Evolutionary conservation across 2,329 filamentous ascomycete species (phyloP).

Genomic region (Exophiala sp.): DNA sequence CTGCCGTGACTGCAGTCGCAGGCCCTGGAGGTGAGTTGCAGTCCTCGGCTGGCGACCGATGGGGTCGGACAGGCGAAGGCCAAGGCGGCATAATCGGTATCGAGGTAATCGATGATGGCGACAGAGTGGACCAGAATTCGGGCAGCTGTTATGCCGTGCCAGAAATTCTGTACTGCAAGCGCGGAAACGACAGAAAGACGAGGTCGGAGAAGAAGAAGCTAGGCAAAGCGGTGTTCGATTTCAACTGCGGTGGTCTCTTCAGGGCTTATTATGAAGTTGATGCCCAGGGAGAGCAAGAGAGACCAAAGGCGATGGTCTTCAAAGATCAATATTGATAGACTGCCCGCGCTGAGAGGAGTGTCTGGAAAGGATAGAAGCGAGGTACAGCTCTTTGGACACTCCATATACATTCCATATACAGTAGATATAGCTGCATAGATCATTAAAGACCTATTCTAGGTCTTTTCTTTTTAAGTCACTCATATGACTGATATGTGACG

Average conservation of each 20-base stretch:
- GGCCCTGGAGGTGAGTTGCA: conserved; percentile 69
- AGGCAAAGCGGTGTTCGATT: conserved; percentile 63
- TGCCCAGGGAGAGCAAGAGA: conserved; percentile 29
- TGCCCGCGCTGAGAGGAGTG: neutral
- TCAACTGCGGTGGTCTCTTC: conserved; percentile 85
- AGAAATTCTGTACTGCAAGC: neutral
- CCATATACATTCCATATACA: too few species aligned
- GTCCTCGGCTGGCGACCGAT: conserved; percentile 65
- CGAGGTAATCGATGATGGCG: conserved; percentile 39
- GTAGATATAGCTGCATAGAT: neutral
- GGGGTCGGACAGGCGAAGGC: conserved; percentile 69
- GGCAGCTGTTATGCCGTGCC: neutral
- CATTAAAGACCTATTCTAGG: too few species aligned
- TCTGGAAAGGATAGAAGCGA: neutral
- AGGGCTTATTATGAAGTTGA: conserved; percentile 59
- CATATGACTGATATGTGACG: too few species aligned
- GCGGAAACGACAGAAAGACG: neutral
- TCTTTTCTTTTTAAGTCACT: too few species aligned
- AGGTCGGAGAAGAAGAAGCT: conserved; percentile 21
- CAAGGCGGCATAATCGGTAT: conserved; percentile 79
- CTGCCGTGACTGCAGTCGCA: conserved; percentile 59
- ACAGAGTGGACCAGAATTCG: conserved; percentile 31
- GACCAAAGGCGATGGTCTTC: conserved; percentile 42
- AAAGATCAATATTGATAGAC: conserved; percentile 34
- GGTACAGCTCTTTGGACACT: too few species aligned